phyloP scores from a whole-genome alignment of 2,329 filamentous ascomycete genomes.

The Zymoseptoria ardabiliae region DNA sequence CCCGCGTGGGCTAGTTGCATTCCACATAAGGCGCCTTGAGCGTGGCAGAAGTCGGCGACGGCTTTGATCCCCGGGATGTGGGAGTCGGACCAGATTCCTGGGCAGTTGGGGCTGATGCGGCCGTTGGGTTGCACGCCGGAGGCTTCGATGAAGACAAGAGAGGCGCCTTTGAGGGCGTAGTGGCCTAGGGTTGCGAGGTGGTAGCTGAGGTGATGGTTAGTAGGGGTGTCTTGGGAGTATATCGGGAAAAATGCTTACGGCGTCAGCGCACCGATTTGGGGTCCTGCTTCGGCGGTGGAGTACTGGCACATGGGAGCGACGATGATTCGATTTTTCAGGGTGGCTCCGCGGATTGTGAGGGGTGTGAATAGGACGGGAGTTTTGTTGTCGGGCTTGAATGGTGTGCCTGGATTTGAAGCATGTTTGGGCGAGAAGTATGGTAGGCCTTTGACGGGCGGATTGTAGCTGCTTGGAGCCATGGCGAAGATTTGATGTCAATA shows the following conservation, averaged over 20 bases:
- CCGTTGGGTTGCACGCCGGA: constrained; percentile 70
- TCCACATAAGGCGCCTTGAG: constrained; percentile 65
- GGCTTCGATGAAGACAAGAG: constrained; percentile 69
- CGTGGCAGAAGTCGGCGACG: constrained; percentile 70
- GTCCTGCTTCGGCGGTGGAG: constrained; percentile 48
- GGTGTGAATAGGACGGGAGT: constrained; percentile 54
- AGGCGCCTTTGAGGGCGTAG: constrained; percentile 67
- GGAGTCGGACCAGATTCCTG: constrained; percentile 73
- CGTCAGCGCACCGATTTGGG: constrained; percentile 58
- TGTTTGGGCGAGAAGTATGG: constrained; percentile 43
- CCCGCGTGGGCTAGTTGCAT: constrained; percentile 80
- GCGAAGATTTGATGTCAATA: neutral
- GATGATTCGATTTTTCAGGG: constrained; percentile 58
- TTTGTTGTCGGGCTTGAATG: constrained; percentile 37
- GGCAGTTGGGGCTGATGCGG: constrained; percentile 72
- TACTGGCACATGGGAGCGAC: constrained; percentile 61
- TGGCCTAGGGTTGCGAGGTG: constrained; percentile 77
- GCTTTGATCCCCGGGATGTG: constrained; percentile 67
- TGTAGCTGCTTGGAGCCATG: constrained; percentile 26
- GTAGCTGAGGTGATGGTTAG: constrained; percentile 40
- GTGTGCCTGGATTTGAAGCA: constrained; percentile 38
- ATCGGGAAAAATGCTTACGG: constrained; percentile 26
- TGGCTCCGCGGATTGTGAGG: constrained; percentile 48
- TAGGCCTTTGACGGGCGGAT: constrained; percentile 36
- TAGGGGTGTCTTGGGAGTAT: neutral